Conservation (phyloP, 1,139 yeast species). For the Yamadazyma taylorii region DNA sequence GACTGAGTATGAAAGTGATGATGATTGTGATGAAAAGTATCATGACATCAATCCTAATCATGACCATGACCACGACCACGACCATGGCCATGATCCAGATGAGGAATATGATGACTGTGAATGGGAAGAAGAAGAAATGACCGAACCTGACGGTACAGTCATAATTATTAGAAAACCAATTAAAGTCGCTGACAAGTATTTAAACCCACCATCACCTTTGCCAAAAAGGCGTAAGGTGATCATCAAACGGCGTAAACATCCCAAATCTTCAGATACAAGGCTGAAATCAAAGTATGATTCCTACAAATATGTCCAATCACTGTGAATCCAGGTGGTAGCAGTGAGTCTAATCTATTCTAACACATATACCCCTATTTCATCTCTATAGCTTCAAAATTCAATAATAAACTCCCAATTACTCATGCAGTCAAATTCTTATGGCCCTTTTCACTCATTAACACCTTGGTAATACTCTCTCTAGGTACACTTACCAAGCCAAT, state of each 20-base stretch:
- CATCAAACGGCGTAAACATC: conserved; percentile 14
- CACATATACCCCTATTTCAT: no score
- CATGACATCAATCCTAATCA: conserved; percentile 2
- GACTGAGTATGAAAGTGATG: no score
- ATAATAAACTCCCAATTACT: no score
- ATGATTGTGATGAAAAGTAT: background rate
- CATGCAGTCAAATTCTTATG: conserved; percentile 14
- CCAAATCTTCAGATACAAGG: no score
- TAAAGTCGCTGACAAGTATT: conserved; percentile 19
- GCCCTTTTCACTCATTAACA: conserved; percentile 26
- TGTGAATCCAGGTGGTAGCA: no score
- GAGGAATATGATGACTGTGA: conserved; percentile 20
- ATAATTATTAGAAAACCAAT: conserved; percentile 24
- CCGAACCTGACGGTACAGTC: conserved; percentile 22
- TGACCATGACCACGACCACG: conserved; percentile 14
- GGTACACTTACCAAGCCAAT: conserved; percentile 51
- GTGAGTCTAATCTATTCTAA: no score
- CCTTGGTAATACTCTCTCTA: conserved; percentile 26
- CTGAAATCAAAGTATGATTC: conserved; percentile 1
- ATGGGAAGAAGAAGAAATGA: conserved; percentile 27
- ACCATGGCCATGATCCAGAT: conserved; percentile 3
- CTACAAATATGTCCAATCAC: no score
- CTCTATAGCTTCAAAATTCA: no score
- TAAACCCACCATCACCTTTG: conserved; percentile 14
- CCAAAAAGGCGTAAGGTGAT: conserved; percentile 18